A percentile compares a stretch with the other conserved stretches of the same genome.
phyloP scores from a whole-genome alignment of 2,329 filamentous ascomycete species.

The Apiospora arundinis region DNA sequence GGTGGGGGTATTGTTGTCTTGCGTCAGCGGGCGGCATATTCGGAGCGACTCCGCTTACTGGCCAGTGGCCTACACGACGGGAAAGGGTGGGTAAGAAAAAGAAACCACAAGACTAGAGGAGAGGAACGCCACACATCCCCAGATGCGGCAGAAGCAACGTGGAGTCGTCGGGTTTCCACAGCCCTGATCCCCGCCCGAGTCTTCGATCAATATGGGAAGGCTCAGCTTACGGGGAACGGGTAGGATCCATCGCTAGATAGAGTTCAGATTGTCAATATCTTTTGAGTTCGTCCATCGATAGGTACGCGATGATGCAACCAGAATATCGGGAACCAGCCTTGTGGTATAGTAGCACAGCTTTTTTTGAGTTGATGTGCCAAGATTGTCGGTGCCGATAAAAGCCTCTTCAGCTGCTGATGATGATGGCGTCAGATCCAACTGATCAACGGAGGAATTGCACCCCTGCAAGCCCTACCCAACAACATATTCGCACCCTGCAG shows the following conservation, averaged over 20 bases:
- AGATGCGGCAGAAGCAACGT: background rate
- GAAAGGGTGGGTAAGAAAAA: background rate
- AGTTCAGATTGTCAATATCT: background rate
- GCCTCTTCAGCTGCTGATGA: too few species aligned
- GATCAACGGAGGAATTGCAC: too few species aligned
- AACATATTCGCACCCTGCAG: too few species aligned
- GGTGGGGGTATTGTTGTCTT: background rate
- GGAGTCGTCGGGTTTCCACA: background rate
- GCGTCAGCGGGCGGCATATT: background rate
- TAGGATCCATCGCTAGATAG: background rate
- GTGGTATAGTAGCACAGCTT: background rate
- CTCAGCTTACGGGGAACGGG: background rate
- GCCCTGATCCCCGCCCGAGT: background rate
- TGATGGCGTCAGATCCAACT: background rate
- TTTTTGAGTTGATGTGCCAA: background rate
- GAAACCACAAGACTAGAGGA: background rate
- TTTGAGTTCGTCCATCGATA: background rate
- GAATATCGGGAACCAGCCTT: background rate
- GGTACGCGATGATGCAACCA: background rate
- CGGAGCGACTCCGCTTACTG: background rate
- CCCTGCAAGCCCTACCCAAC: too few species aligned
- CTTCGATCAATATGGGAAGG: background rate
- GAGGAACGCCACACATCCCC: background rate
- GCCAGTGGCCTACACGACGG: background rate
- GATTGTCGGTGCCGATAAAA: background rate